Evolutionary conservation across 352 stramenopile genomes (phyloP), one percentile per base, ranked within the genome.

Genomic region (Pythium sp.): DNA sequence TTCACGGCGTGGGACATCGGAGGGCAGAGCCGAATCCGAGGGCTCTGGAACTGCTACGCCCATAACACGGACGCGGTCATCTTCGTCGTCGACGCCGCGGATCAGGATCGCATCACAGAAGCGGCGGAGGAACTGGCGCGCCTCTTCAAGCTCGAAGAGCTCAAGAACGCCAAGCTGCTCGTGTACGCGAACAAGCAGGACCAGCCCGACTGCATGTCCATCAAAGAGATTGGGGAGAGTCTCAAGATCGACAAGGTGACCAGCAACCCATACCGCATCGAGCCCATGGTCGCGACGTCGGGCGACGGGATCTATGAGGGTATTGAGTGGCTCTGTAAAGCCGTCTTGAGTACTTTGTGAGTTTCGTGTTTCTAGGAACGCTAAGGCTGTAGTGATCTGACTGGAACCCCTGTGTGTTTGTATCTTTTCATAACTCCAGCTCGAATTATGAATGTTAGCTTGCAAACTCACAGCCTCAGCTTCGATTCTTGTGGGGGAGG

Each of bases 1-100:
- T 89, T 97, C 66, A 92, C 76, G 6, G 80, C 80, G 14, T 97
- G 87, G 87, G 90, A 97, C 71, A 76, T 97, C 22, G 86, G 88
- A 14, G 88, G 85, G 0, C 79, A 93, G 51, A 73, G 86, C 53
- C 91, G 86, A 58, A 46, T 97, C 15, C 82, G 89, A 5, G 58
- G 67, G 14, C 70, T 96, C 4, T 97, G 83, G 86, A 66, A 71
- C 12, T 82, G 94, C 64, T 96, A 97, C 74, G 89, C 79, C 60
- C 34, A 77, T 5, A 71, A 81, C 61, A 80, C 79, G 0, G 73
- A 92, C 58, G 89, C 72, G 4, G 58, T 97, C n/a, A 94, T 97
- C 67, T 97, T 91, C 62, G 87, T 96, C 28, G 74, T 96, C 32
- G 89, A 96, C 60, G 82, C 77, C 2, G 73, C 69, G 26, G 86